These are phyloP conservation scores for Colletotrichum scovillei DNA, from an alignment of 2,329 filamentous ascomycete species.

Conservation along the genomic window DNA sequence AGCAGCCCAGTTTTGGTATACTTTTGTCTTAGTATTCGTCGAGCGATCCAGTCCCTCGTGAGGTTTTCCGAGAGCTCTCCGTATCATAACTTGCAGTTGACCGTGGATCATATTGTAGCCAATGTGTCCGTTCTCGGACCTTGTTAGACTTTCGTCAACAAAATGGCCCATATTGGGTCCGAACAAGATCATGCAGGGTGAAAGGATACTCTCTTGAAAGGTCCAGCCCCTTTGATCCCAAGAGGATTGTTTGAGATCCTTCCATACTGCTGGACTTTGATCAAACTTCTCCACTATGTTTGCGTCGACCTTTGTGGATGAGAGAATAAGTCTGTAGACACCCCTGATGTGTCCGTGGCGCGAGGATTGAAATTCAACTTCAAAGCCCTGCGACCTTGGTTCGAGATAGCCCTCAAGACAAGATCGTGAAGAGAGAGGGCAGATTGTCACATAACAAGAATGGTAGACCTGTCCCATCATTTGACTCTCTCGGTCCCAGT, in stretches of 20 bases:
- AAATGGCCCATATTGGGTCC: not conserved
- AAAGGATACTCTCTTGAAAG: not conserved
- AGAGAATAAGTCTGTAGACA: not conserved
- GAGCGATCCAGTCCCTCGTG: not conserved
- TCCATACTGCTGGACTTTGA: no score
- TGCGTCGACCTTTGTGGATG: not conserved
- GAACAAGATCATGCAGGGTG: not conserved
- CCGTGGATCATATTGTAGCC: not conserved
- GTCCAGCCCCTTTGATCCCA: slow-evolving; percentile 5
- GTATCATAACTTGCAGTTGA: not conserved
- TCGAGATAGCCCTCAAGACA: not conserved
- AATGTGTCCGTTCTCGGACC: not conserved
- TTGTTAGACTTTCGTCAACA: no score
- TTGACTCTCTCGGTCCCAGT: slow-evolving; percentile 32
- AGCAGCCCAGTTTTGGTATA: not conserved
- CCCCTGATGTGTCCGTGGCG: not conserved
- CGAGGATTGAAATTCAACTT: not conserved
- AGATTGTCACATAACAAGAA: not conserved
- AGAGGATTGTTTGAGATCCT: not conserved
- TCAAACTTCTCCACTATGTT: no score
- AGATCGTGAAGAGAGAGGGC: not conserved
- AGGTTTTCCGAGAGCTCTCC: not conserved
- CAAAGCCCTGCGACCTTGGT: not conserved
- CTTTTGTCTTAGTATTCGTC: fast-evolving
- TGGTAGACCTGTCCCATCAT: slow-evolving; percentile 3